Base-by-base conservation (phyloP, 2,329 filamentous ascomycete genomes). In the Sporothrix mexicana region DNA sequence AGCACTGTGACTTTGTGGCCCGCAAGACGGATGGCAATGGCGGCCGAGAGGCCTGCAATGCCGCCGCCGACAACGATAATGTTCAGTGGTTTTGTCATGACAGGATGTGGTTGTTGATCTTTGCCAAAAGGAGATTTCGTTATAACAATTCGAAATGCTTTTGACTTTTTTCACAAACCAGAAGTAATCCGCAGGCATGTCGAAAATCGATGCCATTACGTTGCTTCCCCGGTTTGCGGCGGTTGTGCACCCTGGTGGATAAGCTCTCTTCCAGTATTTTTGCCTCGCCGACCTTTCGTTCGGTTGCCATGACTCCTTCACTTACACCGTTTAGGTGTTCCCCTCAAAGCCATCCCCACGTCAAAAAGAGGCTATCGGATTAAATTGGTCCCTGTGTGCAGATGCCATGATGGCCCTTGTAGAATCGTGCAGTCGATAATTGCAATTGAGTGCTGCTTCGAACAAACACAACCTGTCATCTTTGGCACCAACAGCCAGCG, bases 1-100 rank as follows among this genome's bases (percentile, higher is more conserved):
- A 74, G 62, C 10, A 74, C 72, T 9, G 36, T 69, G 25, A 72
- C 72, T 25, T 70, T 72, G 69, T 74, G 72, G 53, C 72, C 72
- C 8, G 72, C 69, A 3, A 49, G 51, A 10, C 51, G 62, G 36
- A 74, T 72, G 53, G 72, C 61, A 36, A 72, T 74, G 53, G 72
- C 72, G 15, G 72, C 72, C 1, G 69, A 64, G 8, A 74, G 55
- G 45, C 72, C 72, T 10, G 69, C 72, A 12, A 74, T 72, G 57
- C 72, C 72, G n/a, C 69, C 72, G 20, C 72, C 72, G 2, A 74
- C 72, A 55, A 69, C 43, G 25, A 69, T 30, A 55, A 69, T 23
- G 47, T 69, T 25, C 67, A 69, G 49, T 9, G 47, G 47, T 10
- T 55, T 49, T 17, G 67, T n/a, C 47, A 55, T 55, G n/a, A n/a